Evolutionary conservation across 2,329 filamentous ascomycete species (phyloP).

Genomic region (Triangularia setosa): DNA sequence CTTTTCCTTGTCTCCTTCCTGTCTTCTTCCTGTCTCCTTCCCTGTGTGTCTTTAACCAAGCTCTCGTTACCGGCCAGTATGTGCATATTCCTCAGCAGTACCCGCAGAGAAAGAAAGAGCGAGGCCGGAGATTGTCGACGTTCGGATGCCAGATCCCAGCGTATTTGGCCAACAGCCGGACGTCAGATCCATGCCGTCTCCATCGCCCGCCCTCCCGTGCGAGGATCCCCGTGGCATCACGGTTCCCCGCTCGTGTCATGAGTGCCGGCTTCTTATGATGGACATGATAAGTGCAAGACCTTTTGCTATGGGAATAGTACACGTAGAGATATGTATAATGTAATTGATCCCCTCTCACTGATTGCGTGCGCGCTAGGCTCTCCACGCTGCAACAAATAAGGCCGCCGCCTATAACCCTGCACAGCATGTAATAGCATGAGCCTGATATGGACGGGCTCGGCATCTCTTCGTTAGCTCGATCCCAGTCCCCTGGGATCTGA

Average conservation of each 20-base stretch:
- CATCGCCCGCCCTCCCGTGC: neutral
- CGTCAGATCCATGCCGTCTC: neutral
- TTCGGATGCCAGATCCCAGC: neutral
- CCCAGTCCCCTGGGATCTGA: conserved; percentile 32
- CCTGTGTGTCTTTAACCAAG: neutral
- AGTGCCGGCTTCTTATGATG: neutral
- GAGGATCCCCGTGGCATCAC: neutral
- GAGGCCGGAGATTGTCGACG: neutral
- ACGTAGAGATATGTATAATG: neutral
- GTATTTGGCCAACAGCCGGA: neutral
- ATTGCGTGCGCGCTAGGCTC: neutral
- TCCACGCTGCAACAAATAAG: neutral
- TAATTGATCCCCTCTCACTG: neutral
- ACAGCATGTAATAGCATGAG: conserved; percentile 24
- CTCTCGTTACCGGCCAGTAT: neutral
- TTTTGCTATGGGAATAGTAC: too few relatives aligned
- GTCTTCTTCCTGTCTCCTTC: neutral
- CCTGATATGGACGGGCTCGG: conserved; percentile 31
- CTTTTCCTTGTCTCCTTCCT: neutral
- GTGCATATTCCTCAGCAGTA: too few relatives aligned
- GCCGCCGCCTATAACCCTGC: conserved; percentile 15
- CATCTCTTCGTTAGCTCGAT: conserved; percentile 33
- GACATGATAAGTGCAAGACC: neutral
- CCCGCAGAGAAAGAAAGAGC: neutral
- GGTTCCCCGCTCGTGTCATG: neutral